These are phyloP conservation scores for Cyberlindnera misumaiensis DNA, from an alignment of 805 yeast genomes.

Conservation along the genomic window DNA sequence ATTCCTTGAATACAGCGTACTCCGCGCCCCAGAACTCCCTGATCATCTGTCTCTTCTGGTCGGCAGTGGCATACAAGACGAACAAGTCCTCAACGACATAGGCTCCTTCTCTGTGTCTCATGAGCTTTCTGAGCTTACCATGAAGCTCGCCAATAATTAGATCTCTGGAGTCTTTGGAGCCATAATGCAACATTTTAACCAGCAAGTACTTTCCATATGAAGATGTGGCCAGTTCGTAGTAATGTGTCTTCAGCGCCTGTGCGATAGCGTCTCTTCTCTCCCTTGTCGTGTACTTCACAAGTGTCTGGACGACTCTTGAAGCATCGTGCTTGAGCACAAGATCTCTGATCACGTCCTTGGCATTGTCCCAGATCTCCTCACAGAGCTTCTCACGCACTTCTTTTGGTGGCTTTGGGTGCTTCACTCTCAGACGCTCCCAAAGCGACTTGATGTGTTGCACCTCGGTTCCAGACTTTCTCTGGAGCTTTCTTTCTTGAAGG, in stretches of 20 bases:
- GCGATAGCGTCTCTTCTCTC: conserved; percentile 71
- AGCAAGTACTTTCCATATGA: conserved; percentile 90
- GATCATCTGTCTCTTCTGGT: conserved; percentile 84
- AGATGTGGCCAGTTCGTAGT: conserved; percentile 78
- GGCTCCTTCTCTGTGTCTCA: conserved; percentile 98
- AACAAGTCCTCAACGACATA: conserved; percentile 92
- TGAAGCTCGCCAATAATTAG: conserved; percentile 76
- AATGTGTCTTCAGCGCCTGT: conserved; percentile 62
- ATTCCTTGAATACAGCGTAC: conserved; percentile 81
- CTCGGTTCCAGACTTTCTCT: conserved; percentile 80
- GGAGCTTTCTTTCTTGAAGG: conserved; percentile 75
- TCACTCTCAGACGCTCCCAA: conserved; percentile 90
- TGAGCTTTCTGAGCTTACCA: conserved; percentile 82
- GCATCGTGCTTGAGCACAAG: conserved; percentile 94
- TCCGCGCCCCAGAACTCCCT: conserved; percentile 97
- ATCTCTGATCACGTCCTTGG: conserved; percentile 72
- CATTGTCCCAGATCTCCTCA: conserved; percentile 77
- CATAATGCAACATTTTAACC: conserved; percentile 87
- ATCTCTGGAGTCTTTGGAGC: conserved; percentile 74
- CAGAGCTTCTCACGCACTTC: conserved; percentile 70
- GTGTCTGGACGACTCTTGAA: conserved; percentile 90
- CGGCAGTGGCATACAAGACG: conserved; percentile 75
- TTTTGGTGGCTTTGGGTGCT: conserved; percentile 73
- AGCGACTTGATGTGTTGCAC: conserved; percentile 77
- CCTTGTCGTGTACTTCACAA: conserved; percentile 78